Base-by-base conservation (phyloP, 345 rosid genomes). In the Citrus trifoliata region DNA sequence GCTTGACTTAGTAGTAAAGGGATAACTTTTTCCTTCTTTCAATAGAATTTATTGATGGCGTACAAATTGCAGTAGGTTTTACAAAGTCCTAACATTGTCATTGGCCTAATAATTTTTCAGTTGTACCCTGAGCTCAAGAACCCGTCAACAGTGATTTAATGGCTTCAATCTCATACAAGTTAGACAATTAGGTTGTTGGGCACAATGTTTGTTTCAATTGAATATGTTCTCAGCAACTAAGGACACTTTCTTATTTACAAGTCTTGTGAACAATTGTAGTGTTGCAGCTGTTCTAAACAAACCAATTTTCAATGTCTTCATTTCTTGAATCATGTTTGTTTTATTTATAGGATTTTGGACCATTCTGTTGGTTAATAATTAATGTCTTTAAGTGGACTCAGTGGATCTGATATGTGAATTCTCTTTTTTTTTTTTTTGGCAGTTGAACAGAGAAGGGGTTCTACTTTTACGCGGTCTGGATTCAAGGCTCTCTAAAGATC, bases 401-500 rank as follows among this genome's bases (percentile, higher is more conserved):
- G 61, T 51, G 64, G 28, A 55, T 69, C 74, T 74, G 65, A 56
- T 60, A 69, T 28, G 67, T 67, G 55, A 30, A 10, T 76, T 71
- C 5, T 3, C 18, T 10, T 46, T 78, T 10, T 78, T 80, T 51
- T 78, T 79, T 67, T 73, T 76, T 81, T 8, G 82, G 90, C 90
- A 96, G 98, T 89, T 94, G 37, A 94, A 88, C 22, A 87, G 89
- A 76, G 98, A 94, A 25, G 97, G 99, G 13, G 97, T 97, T 76
- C 70, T 97, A 84, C 98, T 97, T 65, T 80, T 94, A 79, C 89
- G 95, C 30, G 93, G 99, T 78, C 73, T 97, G 55, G 99, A 97
- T 85, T 97, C 99, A 22, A 89, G 98, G 87, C 92, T 97, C 40
- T 93, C 99, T 64, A 93, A 91, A 80, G 97, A 96, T 82, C 90